Conservation (phyloP, 257 asterid genomes). For the Przewalskia tangutica region DNA sequence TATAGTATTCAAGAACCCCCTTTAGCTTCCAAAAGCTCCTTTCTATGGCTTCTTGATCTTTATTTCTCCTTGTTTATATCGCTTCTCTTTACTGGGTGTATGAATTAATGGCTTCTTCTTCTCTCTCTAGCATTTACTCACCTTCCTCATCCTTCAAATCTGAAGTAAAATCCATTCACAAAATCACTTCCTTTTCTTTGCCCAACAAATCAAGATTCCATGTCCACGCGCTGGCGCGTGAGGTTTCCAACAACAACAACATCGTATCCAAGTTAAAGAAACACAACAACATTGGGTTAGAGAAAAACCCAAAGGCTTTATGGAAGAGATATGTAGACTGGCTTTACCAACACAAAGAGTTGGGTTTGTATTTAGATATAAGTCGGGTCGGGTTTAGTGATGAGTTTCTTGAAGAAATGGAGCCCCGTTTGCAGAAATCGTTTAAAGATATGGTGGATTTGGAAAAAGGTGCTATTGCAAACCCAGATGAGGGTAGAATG, state of each 20-base stretch:
- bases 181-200: not conserved
- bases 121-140: conserved; percentile 21
- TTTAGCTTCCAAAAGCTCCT: not conserved
- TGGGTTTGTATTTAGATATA: conserved; percentile 77
- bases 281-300: conserved; percentile 14
- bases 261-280: conserved; percentile 16
- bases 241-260: conserved; percentile 34
- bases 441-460: conserved; percentile 74
- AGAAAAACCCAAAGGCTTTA: conserved; percentile 51
- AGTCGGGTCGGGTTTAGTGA: conserved; percentile 92
- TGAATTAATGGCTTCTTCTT: conserved; percentile 27
- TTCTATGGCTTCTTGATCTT: not conserved
- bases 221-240: conserved; percentile 68
- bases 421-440: conserved; percentile 64
- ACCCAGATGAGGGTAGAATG: conserved; percentile 97
- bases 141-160: conserved; percentile 8
- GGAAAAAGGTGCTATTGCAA: conserved; percentile 93
- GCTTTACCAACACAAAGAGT: conserved; percentile 93
- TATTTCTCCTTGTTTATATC: not conserved
- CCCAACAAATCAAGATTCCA: conserved; percentile 14
- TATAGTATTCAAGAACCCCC: not conserved
- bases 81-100: not conserved
- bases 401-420: conserved; percentile 68
- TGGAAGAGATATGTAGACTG: conserved; percentile 89
- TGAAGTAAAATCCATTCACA: conserved; percentile 11